Conservation (phyloP, 2,329 filamentous ascomycete species). For the Phyllosticta citrichinensis region DNA sequence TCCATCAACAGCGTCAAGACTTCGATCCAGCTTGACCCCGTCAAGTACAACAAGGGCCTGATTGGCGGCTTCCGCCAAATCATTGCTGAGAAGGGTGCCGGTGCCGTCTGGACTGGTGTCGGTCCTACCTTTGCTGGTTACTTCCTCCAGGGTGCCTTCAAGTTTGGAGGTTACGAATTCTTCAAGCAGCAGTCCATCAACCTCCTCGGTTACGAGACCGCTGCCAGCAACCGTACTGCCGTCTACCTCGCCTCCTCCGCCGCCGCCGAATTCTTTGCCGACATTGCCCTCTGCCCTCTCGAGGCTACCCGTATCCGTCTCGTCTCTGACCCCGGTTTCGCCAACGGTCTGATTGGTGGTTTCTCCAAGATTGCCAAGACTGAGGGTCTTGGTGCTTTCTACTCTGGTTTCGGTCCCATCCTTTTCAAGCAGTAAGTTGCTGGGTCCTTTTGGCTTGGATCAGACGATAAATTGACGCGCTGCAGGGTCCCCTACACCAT, state of each 20-base stretch:
- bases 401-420: conserved; percentile 68
- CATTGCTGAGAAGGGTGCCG: conserved; percentile 64
- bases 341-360: conserved; percentile 66
- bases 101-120: conserved; percentile 49
- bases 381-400: conserved; percentile 79
- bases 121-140: conserved; percentile 51
- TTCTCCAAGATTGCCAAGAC: conserved; percentile 75
- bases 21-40: conserved; percentile 63
- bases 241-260: conserved; percentile 65
- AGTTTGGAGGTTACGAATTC: conserved; percentile 92
- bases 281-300: conserved; percentile 80
- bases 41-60: conserved; percentile 54
- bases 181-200: conserved; percentile 91
- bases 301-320: conserved; percentile 91
- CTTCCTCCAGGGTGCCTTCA: conserved; percentile 28
- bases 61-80: conserved; percentile 82
- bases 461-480: conserved; percentile 14
- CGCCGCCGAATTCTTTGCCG: conserved; percentile 55
- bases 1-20: conserved; percentile 50
- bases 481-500: conserved; percentile 80
- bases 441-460: neutral
- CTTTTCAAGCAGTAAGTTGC: conserved; percentile 31
- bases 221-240: conserved; percentile 67
- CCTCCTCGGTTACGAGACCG: conserved; percentile 56
- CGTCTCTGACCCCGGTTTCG: conserved; percentile 78